Percentiles rank a stretch among this genome's conserved stretches.
These are phyloP conservation scores for Carpinus viminea DNA, from an alignment of 306 rosid genomes.

Conservation along the genomic window DNA sequence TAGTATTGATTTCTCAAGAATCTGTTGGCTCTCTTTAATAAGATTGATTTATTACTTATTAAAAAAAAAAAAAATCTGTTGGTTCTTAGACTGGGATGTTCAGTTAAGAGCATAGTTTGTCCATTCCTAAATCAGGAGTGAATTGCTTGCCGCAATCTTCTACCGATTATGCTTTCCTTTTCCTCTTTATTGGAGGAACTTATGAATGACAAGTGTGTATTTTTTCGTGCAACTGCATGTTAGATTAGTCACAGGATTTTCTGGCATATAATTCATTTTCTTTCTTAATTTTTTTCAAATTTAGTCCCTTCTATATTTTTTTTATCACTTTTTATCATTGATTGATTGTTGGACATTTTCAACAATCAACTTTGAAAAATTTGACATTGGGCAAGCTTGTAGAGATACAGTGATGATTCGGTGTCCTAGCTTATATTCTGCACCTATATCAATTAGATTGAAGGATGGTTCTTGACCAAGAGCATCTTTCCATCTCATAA, in stretches of 20 bases:
- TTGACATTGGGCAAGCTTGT: background rate
- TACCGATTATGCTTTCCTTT: background rate
- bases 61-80: background rate
- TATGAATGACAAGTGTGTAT: background rate
- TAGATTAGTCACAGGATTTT: no score
- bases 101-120: slow-evolving; percentile 4
- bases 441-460: background rate
- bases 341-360: background rate
- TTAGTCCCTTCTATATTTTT: no score
- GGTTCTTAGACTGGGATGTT: slow-evolving; percentile 1
- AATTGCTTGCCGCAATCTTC: background rate
- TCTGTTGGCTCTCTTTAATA: background rate
- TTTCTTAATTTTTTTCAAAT: no score
- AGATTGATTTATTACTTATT: no score
- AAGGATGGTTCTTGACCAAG: background rate
- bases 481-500: background rate
- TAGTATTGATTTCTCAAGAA: background rate
- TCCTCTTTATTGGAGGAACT: background rate
- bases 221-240: background rate
- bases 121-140: slow-evolving; percentile 2
- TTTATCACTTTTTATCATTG: background rate
- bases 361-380: no score
- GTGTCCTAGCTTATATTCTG: background rate
- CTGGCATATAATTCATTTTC: no score
- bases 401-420: no score